phyloP scores from a whole-genome alignment of 2,329 filamentous ascomycete species.

The Stagonosporopsis vannaccii region DNA sequence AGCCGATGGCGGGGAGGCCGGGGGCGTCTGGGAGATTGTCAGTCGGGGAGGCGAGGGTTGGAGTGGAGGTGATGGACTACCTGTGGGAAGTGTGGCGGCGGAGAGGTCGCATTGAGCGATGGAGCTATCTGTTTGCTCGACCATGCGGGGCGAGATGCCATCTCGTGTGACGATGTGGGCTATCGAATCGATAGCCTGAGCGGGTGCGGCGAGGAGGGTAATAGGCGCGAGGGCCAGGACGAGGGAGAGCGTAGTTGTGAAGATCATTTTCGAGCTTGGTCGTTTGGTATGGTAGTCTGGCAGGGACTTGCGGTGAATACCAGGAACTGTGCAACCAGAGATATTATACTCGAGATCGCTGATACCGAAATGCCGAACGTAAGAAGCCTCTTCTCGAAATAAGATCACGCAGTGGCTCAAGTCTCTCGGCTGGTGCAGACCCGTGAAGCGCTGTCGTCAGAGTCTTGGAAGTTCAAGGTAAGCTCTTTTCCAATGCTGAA shows the following conservation, averaged over 20 bases:
- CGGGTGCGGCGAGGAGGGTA: slow-evolving; percentile 44
- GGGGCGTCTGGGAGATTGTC: slow-evolving; percentile 56
- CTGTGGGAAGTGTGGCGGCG: slow-evolving; percentile 37
- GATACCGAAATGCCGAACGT: slow-evolving; percentile 3
- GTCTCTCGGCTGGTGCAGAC: not conserved
- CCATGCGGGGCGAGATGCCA: slow-evolving; percentile 21
- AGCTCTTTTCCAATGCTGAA: not conserved
- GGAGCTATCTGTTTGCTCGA: slow-evolving; percentile 31
- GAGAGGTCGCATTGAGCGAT: slow-evolving; percentile 41
- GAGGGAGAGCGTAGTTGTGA: slow-evolving; percentile 41
- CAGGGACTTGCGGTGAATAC: not conserved
- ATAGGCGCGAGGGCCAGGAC: slow-evolving; percentile 46
- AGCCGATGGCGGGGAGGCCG: slow-evolving; percentile 66
- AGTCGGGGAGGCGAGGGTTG: slow-evolving; percentile 12
- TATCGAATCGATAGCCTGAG: slow-evolving; percentile 32
- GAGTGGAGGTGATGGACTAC: slow-evolving; percentile 29
- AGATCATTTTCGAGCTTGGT: slow-evolving; percentile 39
- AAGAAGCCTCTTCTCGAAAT: slow-evolving; percentile 7
- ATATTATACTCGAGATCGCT: slow-evolving; percentile 15
- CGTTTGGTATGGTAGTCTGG: not conserved
- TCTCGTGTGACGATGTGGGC: slow-evolving; percentile 26
- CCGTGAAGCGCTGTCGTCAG: slow-evolving; percentile 17
- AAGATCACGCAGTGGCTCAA: not conserved
- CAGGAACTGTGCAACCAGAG: slow-evolving; percentile 8
- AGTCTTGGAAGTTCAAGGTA: not conserved